Evolutionary conservation across 371 early-diverging fungal genomes (phyloP).

Genomic region (Nematocida sp.): DNA sequence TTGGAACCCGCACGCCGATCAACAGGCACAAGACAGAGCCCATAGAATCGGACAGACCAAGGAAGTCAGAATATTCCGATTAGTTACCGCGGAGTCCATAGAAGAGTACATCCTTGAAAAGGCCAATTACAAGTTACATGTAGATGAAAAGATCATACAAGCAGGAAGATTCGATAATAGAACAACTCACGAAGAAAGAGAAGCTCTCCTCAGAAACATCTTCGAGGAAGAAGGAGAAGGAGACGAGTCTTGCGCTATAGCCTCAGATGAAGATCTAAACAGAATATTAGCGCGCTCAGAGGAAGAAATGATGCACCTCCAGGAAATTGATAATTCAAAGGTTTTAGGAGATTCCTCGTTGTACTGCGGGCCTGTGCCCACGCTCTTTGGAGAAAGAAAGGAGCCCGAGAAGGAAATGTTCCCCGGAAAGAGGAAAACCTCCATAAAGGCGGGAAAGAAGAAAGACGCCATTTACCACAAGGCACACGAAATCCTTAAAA

Average conservation of each 20-base stretch:
- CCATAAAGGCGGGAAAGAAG: neutral
- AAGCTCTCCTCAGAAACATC: constrained; percentile 43
- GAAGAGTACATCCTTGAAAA: constrained; percentile 69
- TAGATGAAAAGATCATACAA: constrained; percentile 50
- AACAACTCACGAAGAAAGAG: constrained; percentile 52
- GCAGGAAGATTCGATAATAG: constrained; percentile 52
- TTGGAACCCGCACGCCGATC: constrained; percentile 85
- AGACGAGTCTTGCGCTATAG: constrained; percentile 2
- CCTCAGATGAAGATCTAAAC: constrained; percentile 36
- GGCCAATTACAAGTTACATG: constrained; percentile 42
- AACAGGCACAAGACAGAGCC: constrained; percentile 79
- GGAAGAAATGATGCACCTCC: constrained; percentile 24
- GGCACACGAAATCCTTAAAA: constrained; percentile 12
- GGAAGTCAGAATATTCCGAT: constrained; percentile 61
- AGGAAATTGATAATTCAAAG: constrained; percentile 21
- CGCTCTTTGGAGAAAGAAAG: constrained; percentile 5
- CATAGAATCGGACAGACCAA: constrained; percentile 78
- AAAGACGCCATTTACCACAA: neutral
- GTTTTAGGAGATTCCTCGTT: constrained; percentile 11
- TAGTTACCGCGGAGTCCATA: constrained; percentile 86
- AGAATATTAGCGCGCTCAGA: constrained; percentile 39
- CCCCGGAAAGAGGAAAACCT: constrained; percentile 30
- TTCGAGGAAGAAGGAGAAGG: constrained; percentile 35
- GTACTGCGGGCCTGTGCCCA: constrained; percentile 32
- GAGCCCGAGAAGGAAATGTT: neutral